Conservation (phyloP, 2,329 filamentous ascomycete species). For the Fusarium hainanense region DNA sequence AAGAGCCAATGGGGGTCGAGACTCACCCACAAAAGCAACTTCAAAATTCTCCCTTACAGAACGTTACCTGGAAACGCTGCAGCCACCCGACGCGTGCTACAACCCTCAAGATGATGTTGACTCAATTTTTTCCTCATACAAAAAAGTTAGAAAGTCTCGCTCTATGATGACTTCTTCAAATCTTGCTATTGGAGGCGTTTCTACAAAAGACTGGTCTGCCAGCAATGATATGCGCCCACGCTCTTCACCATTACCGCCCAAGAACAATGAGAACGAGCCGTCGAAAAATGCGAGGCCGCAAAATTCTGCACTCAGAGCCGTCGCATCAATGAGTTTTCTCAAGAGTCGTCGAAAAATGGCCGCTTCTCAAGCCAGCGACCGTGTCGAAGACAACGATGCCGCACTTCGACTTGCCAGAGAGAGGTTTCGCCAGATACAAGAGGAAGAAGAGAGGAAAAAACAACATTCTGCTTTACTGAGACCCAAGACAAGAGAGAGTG, state of each 20-base stretch:
- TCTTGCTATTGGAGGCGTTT: slow-evolving; percentile 15
- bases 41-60: slow-evolving; percentile 33
- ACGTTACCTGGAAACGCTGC: slow-evolving; percentile 42
- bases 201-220: slow-evolving; percentile 20
- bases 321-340: slow-evolving; percentile 68
- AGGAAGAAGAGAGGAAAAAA: slow-evolving; percentile 51
- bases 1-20: slow-evolving; percentile 46
- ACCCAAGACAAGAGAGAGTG: slow-evolving; percentile 51
- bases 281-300: slow-evolving; percentile 13
- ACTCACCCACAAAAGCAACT: slow-evolving; percentile 14
- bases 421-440: slow-evolving; percentile 50
- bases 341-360: slow-evolving; percentile 47
- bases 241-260: slow-evolving; percentile 9
- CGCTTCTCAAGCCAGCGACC: slow-evolving; percentile 30
- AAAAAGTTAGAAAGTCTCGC: slow-evolving; percentile 64
- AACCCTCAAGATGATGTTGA: slow-evolving; percentile 60
- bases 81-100: slow-evolving; percentile 57
- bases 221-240: slow-evolving; percentile 10
- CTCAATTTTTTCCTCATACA: slow-evolving; percentile 61
- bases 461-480: slow-evolving; percentile 60
- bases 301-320: slow-evolving; percentile 53
- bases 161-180: slow-evolving; percentile 61
- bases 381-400: slow-evolving; percentile 46
- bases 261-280: slow-evolving; percentile 48
- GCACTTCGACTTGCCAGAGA: slow-evolving; percentile 53